phyloP scores from a whole-genome alignment of 164 flowering plant genomes.

The Houttuynia cordata region DNA sequence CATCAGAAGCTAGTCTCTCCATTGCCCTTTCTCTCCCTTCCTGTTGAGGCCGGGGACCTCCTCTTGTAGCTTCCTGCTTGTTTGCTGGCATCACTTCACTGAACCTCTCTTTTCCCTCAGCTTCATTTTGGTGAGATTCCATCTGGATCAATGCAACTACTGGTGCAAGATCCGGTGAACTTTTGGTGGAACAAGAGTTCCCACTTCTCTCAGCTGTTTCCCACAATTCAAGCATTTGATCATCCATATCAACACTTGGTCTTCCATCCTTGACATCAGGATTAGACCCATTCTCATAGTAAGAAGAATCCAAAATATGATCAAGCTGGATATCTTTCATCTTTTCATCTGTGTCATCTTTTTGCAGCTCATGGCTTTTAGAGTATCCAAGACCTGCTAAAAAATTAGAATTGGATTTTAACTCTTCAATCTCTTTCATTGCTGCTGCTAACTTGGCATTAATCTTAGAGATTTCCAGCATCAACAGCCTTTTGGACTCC shows the following conservation, averaged over 20 bases:
- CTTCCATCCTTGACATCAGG: slow-evolving; percentile 11
- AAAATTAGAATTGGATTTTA: slow-evolving; percentile 15
- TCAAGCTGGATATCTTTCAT: slow-evolving; percentile 88
- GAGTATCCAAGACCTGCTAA: slow-evolving; percentile 2
- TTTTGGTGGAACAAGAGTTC: slow-evolving; percentile 6
- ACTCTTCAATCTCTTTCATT: slow-evolving; percentile 24
- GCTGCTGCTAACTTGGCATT: slow-evolving; percentile 20
- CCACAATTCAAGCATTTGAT: slow-evolving; percentile 65
- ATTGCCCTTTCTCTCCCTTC: slow-evolving; percentile 47
- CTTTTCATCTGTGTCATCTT: slow-evolving; percentile 16
- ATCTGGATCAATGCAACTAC: slow-evolving; percentile 7
- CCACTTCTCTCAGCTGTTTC: slow-evolving; percentile 38
- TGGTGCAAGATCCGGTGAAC: slow-evolving; percentile 8
- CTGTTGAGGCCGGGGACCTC: slow-evolving; percentile 17
- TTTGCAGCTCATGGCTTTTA: slow-evolving; percentile 13
- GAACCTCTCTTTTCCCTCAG: slow-evolving; percentile 20
- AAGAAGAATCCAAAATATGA: slow-evolving; percentile 40
- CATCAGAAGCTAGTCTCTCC: slow-evolving; percentile 70
- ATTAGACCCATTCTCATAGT: slow-evolving; percentile 9
- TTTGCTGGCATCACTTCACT: slow-evolving; percentile 66
- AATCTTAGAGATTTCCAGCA: slow-evolving; percentile 14
- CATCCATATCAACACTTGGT: slow-evolving; percentile 24
- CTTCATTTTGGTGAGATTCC: slow-evolving; percentile 10
- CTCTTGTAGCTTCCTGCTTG: slow-evolving; percentile 47
- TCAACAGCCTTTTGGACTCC: slow-evolving; percentile 26